A percentile compares a stretch with the other conserved stretches of the same genome.
Conservation (phyloP, 1,284 basidiomycete genomes). For the Pseudozyma thailandica region DNA sequence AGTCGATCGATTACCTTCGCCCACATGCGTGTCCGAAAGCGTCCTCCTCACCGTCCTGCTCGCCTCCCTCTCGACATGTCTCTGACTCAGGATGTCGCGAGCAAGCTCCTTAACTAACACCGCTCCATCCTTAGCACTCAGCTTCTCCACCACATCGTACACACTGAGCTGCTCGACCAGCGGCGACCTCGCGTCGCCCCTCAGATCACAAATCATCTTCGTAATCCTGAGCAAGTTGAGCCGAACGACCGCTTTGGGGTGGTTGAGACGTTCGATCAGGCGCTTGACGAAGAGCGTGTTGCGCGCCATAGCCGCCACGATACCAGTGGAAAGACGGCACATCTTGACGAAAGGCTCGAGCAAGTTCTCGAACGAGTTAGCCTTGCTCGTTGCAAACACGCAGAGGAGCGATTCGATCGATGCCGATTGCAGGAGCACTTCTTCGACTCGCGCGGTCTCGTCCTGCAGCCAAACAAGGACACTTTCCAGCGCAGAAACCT, state of each 20-base stretch:
- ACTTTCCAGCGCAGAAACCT: conserved; percentile 89
- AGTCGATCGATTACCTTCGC: conserved; percentile 21
- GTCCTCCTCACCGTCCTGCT: conserved; percentile 37
- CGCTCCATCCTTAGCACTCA: conserved; percentile 52
- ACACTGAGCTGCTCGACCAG: conserved; percentile 54
- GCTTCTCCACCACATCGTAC: conserved; percentile 53
- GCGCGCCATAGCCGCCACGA: conserved; percentile 79
- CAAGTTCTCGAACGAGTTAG: conserved; percentile 92
- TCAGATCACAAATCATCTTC: conserved; percentile 82
- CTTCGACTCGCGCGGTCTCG: conserved; percentile 91
- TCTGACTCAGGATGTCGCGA: conserved; percentile 51
- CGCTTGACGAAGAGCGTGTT: conserved; percentile 86
- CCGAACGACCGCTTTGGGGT: conserved; percentile 83
- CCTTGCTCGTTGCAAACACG: conserved; percentile 83
- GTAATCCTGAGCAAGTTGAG: conserved; percentile 88
- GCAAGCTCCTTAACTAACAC: conserved; percentile 74
- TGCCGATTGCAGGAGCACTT: conserved; percentile 78
- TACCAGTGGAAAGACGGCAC: conserved; percentile 78
- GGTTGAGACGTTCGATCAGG: conserved; percentile 82
- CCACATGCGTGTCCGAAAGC: conserved; percentile 46
- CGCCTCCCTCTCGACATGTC: conserved; percentile 21
- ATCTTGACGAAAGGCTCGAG: conserved; percentile 83
- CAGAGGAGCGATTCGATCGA: conserved; percentile 80
- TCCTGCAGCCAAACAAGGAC: conserved; percentile 94
- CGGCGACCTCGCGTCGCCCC: conserved; percentile 72